Base-by-base conservation (phyloP, 1,284 basidiomycete genomes). In the Sporisorium iseilematis-ciliati region DNA sequence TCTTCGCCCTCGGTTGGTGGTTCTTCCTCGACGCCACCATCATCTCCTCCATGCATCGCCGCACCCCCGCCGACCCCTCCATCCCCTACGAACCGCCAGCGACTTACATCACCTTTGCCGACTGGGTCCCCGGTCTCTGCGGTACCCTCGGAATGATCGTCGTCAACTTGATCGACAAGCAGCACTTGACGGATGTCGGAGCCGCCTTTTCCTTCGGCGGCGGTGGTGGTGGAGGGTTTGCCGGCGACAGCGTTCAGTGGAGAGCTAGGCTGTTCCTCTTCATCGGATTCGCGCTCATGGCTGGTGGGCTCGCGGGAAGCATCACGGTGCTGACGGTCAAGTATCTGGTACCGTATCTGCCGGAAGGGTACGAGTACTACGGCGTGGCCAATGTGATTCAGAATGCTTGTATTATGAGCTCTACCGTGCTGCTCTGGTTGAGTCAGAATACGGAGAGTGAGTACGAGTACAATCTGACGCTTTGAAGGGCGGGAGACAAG, bases 281-380 rank as follows among this genome's bases (percentile, higher is more conserved):
- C 86, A 90, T 98, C 71, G 96, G 96, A 0, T 97, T 99, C 82
- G 95, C 96, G 0, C 86, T 98, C 56, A 94, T 98, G 93, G 95
- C 95, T 0, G 95, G 95, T 26, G 96, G 95, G 1, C 86, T 98
- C 56, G 95, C 95, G 12, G 95, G 95, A 49, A 95, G 93, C 82
- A 89, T 96, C 81, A 92, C 92, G 7, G 89, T 98, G 12, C 88
- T 97, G 40, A 91, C 97, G 59, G 88, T 99, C 83, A 98, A 98
- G 87, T 99, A 99, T 84, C 86, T 96, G 72, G 87, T 97, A 33
- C 88, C 90, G 8, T 88, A 88, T 23, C 93, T 92, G 82, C 86
- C 89, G 0, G 90, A 92, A 60, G 91, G 91, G 77, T 95, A 91
- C 70, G 85, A 90, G 41, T 96, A 95, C 86, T 98, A 96, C 85